Percentiles rank a stretch among this genome's conserved stretches.
These are phyloP conservation scores for Elsinoe fawcettii DNA, from an alignment of 2,329 filamentous ascomycete species.

Conservation along the genomic window DNA sequence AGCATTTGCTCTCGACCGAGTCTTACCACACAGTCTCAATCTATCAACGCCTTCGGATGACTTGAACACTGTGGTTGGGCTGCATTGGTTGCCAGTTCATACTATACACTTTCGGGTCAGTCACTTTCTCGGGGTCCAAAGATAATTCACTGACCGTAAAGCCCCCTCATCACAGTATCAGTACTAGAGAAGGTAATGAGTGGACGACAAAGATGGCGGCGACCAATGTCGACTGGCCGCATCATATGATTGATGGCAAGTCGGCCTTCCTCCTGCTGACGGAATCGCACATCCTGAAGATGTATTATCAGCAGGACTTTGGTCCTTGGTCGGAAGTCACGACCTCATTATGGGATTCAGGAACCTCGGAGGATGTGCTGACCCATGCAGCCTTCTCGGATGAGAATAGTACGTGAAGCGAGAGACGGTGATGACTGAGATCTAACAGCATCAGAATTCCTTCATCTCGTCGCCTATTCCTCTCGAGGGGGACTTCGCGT, in stretches of 20 bases:
- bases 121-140: not conserved
- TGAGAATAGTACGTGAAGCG: conserved; percentile 21
- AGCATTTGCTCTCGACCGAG: conserved; percentile 63
- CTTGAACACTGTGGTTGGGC: conserved; percentile 67
- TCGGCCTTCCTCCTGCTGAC: conserved; percentile 72
- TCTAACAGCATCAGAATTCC: conserved; percentile 28
- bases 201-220: conserved; percentile 65
- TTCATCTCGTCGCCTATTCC: conserved; percentile 62
- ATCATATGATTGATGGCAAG: conserved; percentile 62
- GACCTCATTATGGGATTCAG: conserved; percentile 65
- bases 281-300: conserved; percentile 61
- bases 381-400: conserved; percentile 63
- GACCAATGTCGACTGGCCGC: conserved; percentile 60
- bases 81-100: conserved; percentile 64
- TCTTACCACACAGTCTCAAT: conserved; percentile 55
- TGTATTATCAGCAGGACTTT: conserved; percentile 71
- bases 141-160: conserved; percentile 15
- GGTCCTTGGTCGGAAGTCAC: conserved; percentile 63
- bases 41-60: conserved; percentile 65
- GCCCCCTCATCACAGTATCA: conserved; percentile 29
- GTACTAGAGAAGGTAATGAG: conserved; percentile 34
- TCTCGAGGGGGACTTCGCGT: conserved; percentile 64
- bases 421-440: conserved; percentile 42
- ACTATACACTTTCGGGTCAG: conserved; percentile 28
- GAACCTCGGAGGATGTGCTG: conserved; percentile 46